Base-by-base conservation (phyloP, 805 yeast genomes). In the Candida takata region DNA sequence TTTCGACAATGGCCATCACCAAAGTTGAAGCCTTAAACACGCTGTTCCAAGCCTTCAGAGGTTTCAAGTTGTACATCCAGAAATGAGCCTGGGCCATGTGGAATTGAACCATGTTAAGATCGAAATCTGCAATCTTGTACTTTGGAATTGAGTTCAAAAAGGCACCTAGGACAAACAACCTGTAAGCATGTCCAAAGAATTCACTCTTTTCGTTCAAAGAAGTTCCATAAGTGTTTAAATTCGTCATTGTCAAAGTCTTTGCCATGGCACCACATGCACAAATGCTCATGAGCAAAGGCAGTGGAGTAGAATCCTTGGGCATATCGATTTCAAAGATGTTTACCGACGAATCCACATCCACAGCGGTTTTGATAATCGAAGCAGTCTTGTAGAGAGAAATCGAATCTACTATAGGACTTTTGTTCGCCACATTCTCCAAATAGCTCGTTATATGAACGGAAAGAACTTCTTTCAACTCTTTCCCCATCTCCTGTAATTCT, bases 1-100 rank as follows among this genome's bases (percentile, higher is more conserved):
- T 33, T 25, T 49, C 53, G 13, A 49, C 13, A 3, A 48, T 42
- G 2, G 49, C 38, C 38, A 49, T 48, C 1, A 49, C 43, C 9
- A 38, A 8, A 6, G 49, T 43, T 10, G 54, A 51, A 1, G 48
- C 45, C 19, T 32, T 43, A 34, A 39, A 48, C 8, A 48, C 34
- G 6, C 20, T 35, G 6, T 40, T 41, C 56, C 54, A 51, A 6
- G 51, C 48, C 24, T 45, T 37, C 11, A 45, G 27, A 3, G 56
- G 56, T 14, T 47, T 43, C 41, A 48, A 38, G 34, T 47, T 44
- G 26, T 48, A 48, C 52, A 48, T 48, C 43, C 46, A 42, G 33
- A 38, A 51, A 32, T 32, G 42, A 6, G 47, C 41, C 24, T 40
- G 35, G 7, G 48, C 21, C n/a, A 51, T 16, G 17, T 40, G 27